A percentile compares a stretch with the other conserved stretches of the same genome.
Conservation (phyloP, 306 rosid genomes). For the Lathyrus oleraceus region DNA sequence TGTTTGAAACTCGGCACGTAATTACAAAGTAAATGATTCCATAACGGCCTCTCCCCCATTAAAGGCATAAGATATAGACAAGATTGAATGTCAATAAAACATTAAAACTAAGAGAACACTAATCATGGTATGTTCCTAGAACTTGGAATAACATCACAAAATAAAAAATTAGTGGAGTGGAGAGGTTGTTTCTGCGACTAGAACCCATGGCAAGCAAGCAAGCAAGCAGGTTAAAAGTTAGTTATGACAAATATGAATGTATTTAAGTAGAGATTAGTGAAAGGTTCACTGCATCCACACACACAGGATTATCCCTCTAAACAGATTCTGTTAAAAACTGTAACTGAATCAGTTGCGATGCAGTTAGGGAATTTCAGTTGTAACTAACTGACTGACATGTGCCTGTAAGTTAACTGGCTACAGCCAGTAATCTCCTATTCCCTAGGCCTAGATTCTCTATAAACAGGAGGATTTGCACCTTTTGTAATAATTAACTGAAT, state of each 20-base stretch:
- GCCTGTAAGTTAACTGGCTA: too few species aligned
- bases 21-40: background rate
- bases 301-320: too few species aligned
- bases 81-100: background rate
- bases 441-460: too few species aligned
- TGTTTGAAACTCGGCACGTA: background rate
- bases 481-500: too few species aligned
- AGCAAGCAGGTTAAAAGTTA: slow-evolving; percentile 5
- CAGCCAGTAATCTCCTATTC: too few species aligned
- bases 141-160: background rate
- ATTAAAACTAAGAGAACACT: slow-evolving; percentile 8
- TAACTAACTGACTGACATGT: too few species aligned
- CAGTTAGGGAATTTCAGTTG: too few species aligned
- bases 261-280: too few species aligned
- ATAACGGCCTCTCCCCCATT: background rate
- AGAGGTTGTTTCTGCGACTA: background rate
- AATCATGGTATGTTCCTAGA: background rate
- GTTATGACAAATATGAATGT: background rate
- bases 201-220: background rate
- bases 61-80: background rate
- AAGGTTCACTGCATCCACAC: too few species aligned
- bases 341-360: too few species aligned
- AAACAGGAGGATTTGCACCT: too few species aligned
- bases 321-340: too few species aligned
- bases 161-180: background rate